Percentiles rank a stretch among this genome's conserved stretches.
Evolutionary conservation across 139 green algal genomes (phyloP).

Genomic region (Chlorella vulgaris): DNA sequence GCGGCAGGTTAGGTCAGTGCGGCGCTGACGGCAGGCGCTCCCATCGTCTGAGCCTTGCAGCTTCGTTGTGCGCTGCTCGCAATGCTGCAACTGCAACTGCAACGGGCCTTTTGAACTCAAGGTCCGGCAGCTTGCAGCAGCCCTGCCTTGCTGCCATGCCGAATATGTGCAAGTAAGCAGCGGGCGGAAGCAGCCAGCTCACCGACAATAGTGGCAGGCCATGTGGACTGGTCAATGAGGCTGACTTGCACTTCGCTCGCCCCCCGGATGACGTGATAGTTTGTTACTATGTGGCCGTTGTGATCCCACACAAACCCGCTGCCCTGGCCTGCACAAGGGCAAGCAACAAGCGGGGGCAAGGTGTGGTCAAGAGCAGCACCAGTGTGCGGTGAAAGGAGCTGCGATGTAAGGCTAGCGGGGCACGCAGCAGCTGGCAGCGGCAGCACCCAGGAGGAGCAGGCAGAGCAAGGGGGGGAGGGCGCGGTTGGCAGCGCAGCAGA

Average conservation of each 20-base stretch:
- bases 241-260: slow-evolving; percentile 50
- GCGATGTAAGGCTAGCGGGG: too few species aligned
- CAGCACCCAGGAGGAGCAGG: too few species aligned
- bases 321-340: slow-evolving; percentile 44
- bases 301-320: slow-evolving; percentile 80
- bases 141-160: not conserved
- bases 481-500: not conserved
- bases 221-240: slow-evolving; percentile 56
- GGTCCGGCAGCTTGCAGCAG: not conserved
- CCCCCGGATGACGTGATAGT: slow-evolving; percentile 69
- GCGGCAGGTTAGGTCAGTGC: not conserved
- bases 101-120: not conserved
- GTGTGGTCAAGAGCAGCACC: not conserved
- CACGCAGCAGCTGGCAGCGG: too few species aligned
- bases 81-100: too few species aligned
- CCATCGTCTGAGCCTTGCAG: too few species aligned
- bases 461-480: too few species aligned
- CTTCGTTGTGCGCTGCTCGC: too few species aligned
- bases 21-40: not conserved
- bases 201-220: slow-evolving; percentile 48
- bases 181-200: too few species aligned
- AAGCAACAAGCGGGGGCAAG: not conserved
- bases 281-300: slow-evolving; percentile 79
- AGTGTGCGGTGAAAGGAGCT: too few species aligned
- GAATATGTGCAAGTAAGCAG: too few species aligned